Evolutionary conservation across 768 basidiomycete species (phyloP), one percentile per base, ranked within the genome.

Genomic region (Suillus decipiens): DNA sequence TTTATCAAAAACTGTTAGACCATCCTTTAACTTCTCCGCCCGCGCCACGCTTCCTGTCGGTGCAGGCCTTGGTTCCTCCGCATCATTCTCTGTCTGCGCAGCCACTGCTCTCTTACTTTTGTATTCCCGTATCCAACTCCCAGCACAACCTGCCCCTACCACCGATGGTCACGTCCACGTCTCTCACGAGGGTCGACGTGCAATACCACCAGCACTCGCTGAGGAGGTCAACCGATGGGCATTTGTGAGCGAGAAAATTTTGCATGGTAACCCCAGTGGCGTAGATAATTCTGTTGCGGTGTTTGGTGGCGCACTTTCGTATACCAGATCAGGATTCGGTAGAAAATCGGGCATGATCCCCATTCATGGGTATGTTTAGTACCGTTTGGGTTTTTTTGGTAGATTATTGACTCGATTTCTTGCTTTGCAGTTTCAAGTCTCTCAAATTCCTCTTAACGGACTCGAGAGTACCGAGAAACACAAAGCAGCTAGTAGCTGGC

Each of bases 181-280:
- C 62, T 85, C 88, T 4, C 86, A 90, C 69, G 76, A 82, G 71
- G 87, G 88, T 61, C 84, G 88, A 15, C 82, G 86, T 60, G 86
- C 89, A 61, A 80, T 95, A 67, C 79, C 89, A 22, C 80, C 78
- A 42, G 72, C 75, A 12, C 77, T 87, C 36, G 92, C 93, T 5
- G 89, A 95, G 66, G 81, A 89, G 66, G 88, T 96, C 67, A 98
- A 99, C 75, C 81, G 83, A 54, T 98, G 95, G 88, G 95, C 97
- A 22, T 99, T 97, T 77, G 80, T 98, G 59, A 84, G 90, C 12
- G 97, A 99, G 79, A 99, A 99, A 76, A 90, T 99, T 47, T 78
- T 98, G 58, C 97, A 99, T 73, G 97, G 97, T 0, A 99, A 92
- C 70, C 97, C 97, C 3, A 96, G 94, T 69, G 97, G 97, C 10